These are phyloP conservation scores for Solanum sitiens DNA, from an alignment of 257 asterid species.

Conservation along the genomic window DNA sequence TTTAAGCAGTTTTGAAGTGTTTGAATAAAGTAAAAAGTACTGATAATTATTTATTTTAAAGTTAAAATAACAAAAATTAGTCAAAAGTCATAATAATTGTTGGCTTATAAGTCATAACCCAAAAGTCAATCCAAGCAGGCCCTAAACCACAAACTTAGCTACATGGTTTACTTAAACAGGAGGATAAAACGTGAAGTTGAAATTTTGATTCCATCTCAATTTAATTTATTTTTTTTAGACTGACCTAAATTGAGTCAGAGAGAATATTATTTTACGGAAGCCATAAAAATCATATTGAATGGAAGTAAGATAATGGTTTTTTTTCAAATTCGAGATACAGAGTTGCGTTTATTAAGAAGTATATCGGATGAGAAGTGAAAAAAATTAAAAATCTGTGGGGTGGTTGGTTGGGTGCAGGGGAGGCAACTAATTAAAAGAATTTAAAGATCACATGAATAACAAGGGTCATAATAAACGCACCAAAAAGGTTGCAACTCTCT, in stretches of 20 bases:
- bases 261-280: background rate
- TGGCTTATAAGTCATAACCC: too few relatives aligned
- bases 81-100: too few relatives aligned
- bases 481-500: background rate
- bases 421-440: background rate
- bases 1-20: too few relatives aligned
- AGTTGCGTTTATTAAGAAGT: background rate
- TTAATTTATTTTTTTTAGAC: too few relatives aligned
- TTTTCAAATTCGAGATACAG: too few relatives aligned
- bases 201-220: background rate
- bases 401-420: background rate
- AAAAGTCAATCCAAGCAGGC: too few relatives aligned
- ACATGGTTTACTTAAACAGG: background rate
- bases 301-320: background rate
- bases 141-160: background rate
- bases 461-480: background rate
- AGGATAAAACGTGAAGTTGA: background rate
- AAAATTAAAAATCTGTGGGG: background rate
- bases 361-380: background rate
- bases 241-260: background rate
- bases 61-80: too few relatives aligned
- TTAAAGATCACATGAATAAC: background rate
- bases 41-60: too few relatives aligned
- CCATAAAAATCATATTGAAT: background rate
- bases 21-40: too few relatives aligned